A percentile compares a stretch with the other conserved stretches of the same genome.
These are phyloP conservation scores for Crithidia brevicula DNA, from an alignment of 208 protist species.

Conservation along the genomic window DNA sequence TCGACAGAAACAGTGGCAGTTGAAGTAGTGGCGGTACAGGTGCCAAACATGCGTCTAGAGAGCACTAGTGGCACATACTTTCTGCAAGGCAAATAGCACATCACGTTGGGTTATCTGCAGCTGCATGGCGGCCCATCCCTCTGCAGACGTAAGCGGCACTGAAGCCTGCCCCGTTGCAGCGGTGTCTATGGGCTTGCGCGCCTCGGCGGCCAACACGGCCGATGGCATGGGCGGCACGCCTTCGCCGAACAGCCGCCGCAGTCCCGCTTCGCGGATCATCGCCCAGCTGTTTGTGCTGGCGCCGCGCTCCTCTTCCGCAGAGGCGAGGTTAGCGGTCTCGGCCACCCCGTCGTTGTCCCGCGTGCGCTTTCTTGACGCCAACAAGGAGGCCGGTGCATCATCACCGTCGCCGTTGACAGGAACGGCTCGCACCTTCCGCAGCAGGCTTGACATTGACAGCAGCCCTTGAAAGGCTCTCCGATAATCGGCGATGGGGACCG, in stretches of 20 bases:
- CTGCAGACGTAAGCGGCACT: background rate
- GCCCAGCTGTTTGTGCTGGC: conserved; percentile 12
- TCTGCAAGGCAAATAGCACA: conserved; percentile 53
- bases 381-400: background rate
- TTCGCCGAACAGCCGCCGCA: conserved; percentile 15
- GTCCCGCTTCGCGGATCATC: conserved; percentile 9
- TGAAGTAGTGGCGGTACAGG: no score
- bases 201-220: background rate
- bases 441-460: conserved; percentile 7
- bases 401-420: background rate
- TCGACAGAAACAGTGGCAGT: no score
- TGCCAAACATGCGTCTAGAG: no score
- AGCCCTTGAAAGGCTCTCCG: conserved; percentile 21
- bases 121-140: conserved; percentile 6
- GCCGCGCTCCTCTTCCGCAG: background rate
- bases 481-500: conserved; percentile 21
- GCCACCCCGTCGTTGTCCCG: background rate
- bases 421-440: background rate
- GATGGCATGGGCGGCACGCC: background rate
- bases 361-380: background rate
- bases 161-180: background rate
- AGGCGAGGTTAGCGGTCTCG: background rate
- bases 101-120: conserved; percentile 50
- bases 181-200: background rate
- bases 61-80: conserved; percentile 11